phyloP scores from a whole-genome alignment of 805 yeast genomes.

The Lipomyces starkeyi region DNA sequence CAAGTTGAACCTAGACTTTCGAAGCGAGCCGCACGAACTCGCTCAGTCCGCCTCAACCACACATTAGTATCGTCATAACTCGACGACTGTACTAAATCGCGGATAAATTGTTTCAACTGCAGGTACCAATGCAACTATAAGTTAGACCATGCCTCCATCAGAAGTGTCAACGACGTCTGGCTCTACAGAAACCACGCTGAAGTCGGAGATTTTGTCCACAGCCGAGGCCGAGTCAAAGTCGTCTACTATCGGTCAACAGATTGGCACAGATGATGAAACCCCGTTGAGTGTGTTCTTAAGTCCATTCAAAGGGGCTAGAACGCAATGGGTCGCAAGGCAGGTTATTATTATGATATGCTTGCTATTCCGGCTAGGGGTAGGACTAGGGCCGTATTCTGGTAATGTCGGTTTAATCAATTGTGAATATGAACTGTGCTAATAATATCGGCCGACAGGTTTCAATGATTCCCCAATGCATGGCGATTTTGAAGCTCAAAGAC shows the following conservation, averaged over 20 bases:
- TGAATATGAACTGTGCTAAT: not conserved
- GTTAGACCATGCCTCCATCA: not conserved
- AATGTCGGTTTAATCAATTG: constrained; percentile 39
- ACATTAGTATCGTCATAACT: too few relatives aligned
- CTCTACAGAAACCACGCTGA: not conserved
- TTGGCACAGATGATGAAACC: constrained; percentile 49
- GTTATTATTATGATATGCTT: constrained; percentile 69
- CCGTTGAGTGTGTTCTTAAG: constrained; percentile 80
- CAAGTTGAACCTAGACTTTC: too few relatives aligned
- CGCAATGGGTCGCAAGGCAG: constrained; percentile 90
- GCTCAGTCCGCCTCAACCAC: too few relatives aligned
- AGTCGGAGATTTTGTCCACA: not conserved
- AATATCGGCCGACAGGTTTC: constrained; percentile 15
- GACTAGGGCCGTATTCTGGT: constrained; percentile 89
- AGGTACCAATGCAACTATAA: constrained; percentile 2
- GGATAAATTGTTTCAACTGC: not conserved
- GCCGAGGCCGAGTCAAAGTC: not conserved
- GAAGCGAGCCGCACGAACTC: too few relatives aligned
- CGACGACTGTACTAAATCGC: not conserved
- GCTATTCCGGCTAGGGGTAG: constrained; percentile 81
- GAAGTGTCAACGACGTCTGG: not conserved
- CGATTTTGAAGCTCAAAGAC: constrained; percentile 97
- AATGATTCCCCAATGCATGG: constrained; percentile 80
- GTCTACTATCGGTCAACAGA: not conserved
- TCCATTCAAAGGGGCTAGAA: constrained; percentile 78